Conservation (phyloP, 2,329 filamentous ascomycete genomes). For the Sporothrix protearum region DNA sequence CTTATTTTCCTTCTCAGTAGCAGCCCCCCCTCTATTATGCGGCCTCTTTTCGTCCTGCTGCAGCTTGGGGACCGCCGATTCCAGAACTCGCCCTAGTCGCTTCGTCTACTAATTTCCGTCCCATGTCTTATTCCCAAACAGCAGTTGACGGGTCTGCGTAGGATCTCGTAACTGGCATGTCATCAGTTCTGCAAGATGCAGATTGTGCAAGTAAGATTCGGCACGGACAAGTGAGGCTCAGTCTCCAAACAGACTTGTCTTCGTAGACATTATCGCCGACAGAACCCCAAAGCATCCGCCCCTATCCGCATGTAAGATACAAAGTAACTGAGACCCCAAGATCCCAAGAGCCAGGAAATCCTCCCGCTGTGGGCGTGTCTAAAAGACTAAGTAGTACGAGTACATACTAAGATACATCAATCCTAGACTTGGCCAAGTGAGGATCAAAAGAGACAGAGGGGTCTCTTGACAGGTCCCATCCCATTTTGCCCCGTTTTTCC, state of each 20-base stretch:
- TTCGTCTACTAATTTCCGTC: neutral
- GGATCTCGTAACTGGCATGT: neutral
- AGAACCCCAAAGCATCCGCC: neutral
- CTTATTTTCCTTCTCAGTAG: neutral
- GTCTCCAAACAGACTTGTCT: neutral
- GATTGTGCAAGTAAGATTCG: neutral
- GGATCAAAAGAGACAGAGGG: neutral
- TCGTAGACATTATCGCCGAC: neutral
- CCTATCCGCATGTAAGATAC: neutral
- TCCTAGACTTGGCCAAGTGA: neutral
- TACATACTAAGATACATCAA: neutral
- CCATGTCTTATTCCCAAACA: neutral
- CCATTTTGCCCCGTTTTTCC: neutral
- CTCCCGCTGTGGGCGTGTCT: neutral
- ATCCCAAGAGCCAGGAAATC: neutral
- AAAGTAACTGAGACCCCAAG: neutral
- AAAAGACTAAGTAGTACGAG: too few relatives aligned
- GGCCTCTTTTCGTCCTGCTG: constrained; percentile 12
- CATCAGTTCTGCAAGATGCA: neutral
- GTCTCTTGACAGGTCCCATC: neutral
- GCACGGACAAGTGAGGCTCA: neutral
- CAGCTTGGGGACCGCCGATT: neutral
- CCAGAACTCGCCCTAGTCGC: neutral
- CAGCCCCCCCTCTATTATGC: neutral
- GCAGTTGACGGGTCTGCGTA: constrained; percentile 3